A percentile compares a stretch with the other conserved stretches of the same genome.
phyloP scores from a whole-genome alignment of 1,284 basidiomycete species.

The Uromyces viciae-fabae region DNA sequence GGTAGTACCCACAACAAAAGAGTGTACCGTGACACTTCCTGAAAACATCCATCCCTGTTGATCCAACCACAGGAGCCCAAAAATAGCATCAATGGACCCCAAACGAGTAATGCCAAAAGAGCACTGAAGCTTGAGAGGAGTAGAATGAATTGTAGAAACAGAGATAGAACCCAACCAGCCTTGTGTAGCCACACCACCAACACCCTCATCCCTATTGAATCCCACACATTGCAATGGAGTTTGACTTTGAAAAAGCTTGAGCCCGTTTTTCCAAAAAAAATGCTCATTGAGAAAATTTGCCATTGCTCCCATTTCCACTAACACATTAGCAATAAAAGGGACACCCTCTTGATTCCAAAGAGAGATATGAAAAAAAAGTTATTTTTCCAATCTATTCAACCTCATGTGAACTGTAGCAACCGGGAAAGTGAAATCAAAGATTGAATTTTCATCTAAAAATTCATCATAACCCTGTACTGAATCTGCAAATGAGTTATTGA shows the following conservation, averaged over 20 bases:
- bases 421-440: not conserved
- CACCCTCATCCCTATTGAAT: not conserved
- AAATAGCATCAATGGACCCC: not conserved
- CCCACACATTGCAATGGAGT: not conserved
- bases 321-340: not conserved
- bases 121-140: not conserved
- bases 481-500: no score
- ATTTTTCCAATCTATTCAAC: not conserved
- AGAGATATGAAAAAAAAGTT: not conserved
- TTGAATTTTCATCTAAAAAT: no score
- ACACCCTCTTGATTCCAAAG: not conserved
- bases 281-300: not conserved
- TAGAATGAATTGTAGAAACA: not conserved
- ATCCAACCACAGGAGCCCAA: not conserved
- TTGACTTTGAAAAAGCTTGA: not conserved
- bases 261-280: not conserved
- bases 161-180: not conserved
- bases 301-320: not conserved
- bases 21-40: not conserved
- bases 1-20: not conserved
- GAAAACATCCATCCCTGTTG: not conserved
- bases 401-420: not conserved
- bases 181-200: not conserved
- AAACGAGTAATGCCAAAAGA: not conserved
- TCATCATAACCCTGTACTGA: not conserved